Conservation (phyloP, 106 monocot genomes). For the Dioscorea dumetorum region DNA sequence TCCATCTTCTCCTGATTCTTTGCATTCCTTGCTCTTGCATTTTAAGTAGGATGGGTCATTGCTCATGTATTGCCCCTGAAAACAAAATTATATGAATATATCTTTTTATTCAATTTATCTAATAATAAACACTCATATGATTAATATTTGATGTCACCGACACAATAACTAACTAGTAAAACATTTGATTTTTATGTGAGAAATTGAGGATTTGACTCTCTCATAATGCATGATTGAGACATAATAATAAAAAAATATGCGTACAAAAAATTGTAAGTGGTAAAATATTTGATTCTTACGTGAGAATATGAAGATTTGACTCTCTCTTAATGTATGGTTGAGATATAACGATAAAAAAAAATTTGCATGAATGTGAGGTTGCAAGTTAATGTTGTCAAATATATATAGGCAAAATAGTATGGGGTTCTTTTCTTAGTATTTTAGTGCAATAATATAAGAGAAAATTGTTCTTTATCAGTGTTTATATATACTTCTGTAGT, state of each 20-base stretch:
- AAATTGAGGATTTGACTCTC: background rate
- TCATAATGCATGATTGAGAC: background rate
- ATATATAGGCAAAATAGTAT: no score
- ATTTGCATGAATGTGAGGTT: background rate
- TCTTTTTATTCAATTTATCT: background rate
- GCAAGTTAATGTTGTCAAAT: background rate
- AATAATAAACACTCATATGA: background rate
- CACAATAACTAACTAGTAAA: no score
- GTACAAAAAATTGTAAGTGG: no score
- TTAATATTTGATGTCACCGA: background rate
- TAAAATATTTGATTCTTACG: background rate
- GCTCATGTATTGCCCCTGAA: slow-evolving; percentile 59
- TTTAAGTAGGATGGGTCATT: slow-evolving; percentile 54
- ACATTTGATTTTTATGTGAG: background rate
- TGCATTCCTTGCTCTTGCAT: slow-evolving; percentile 44
- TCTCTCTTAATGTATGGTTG: background rate
- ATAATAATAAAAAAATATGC: background rate
- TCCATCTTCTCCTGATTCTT: background rate
- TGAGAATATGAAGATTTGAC: background rate
- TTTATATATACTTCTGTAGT: background rate
- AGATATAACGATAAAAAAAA: background rate
- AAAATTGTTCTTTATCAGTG: no score
- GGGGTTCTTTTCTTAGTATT: no score
- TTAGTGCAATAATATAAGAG: no score
- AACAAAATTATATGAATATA: background rate